Evolutionary conservation across 768 basidiomycete genomes (phyloP).

Genomic region (Cubamyces sp.): DNA sequence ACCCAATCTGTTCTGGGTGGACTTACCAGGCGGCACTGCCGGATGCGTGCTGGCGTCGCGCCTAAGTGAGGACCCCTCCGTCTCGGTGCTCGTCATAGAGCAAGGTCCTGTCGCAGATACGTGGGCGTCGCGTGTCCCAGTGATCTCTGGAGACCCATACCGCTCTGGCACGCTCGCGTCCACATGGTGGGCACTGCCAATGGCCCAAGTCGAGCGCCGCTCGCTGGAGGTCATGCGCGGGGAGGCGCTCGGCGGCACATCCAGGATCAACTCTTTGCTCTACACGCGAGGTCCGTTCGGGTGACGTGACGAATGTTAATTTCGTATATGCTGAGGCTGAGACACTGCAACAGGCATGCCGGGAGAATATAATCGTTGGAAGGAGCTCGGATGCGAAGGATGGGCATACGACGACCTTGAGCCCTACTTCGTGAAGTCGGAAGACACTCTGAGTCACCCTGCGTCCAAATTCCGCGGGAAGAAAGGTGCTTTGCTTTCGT

Average conservation of each 20-base stretch:
- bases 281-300: slow-evolving; percentile 25
- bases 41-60: slow-evolving; percentile 65
- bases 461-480: slow-evolving; percentile 4
- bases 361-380: slow-evolving; percentile 40
- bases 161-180: slow-evolving; percentile 10
- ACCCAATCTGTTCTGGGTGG: neutral
- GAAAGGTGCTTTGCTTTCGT: neutral
- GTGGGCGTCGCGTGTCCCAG: slow-evolving; percentile 13
- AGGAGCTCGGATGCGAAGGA: slow-evolving; percentile 34
- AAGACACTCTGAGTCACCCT: slow-evolving; percentile 22
- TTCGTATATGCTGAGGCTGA: neutral
- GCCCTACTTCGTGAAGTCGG: slow-evolving; percentile 42
- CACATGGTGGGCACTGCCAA: slow-evolving; percentile 12
- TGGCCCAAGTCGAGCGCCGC: slow-evolving; percentile 11
- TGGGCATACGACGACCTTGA: slow-evolving; percentile 42
- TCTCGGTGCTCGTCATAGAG: slow-evolving; percentile 58
- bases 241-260: slow-evolving; percentile 46
- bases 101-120: slow-evolving; percentile 42
- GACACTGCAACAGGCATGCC: slow-evolving; percentile 16
- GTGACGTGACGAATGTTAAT: too few species aligned
- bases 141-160: slow-evolving; percentile 13
- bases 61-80: slow-evolving; percentile 53
- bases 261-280: slow-evolving; percentile 48
- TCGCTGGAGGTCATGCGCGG: slow-evolving; percentile 25
- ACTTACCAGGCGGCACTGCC: slow-evolving; percentile 48